Evolutionary conservation across 495 filamentous ascomycete species (phyloP), one percentile per base, ranked within the genome.

Genomic region (Aspergillus incahuasiensis): DNA sequence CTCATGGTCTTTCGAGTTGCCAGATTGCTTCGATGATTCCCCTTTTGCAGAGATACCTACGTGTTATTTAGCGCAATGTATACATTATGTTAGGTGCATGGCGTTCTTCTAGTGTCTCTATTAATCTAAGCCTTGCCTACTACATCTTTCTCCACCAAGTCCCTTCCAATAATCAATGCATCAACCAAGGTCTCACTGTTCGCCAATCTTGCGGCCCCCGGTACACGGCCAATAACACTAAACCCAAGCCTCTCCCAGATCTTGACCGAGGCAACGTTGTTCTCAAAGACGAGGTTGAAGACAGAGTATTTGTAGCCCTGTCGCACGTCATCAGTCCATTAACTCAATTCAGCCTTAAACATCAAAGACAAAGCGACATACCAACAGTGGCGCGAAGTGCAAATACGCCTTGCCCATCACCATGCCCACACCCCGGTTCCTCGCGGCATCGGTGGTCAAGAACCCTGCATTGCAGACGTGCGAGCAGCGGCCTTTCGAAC

Each of bases 221-320:
- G 74, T 20, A 98, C 88, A 3, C 90, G 86, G 3, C 92, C 94
- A 65, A 98, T 92, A 45, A 92, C 84, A 72, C 90, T 91, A 72
- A 98, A 98, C 13, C 94, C 94, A 2, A 98, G 82, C 4, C 83
- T 88, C 67, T 98, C 94, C 94, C 94, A 98, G 63, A 98, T 97
- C 51, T 86, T 86, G 66, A 89, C 88, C 12, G 91, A 96, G 6
- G 90, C 92, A 11, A 91, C 84, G 68, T 98, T 97, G 50, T 92
- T 98, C 71, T 95, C 94, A 72, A 96, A 98, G 15, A 98, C 94
- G 11, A 98, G 85, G 72, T 98, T 97, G 82, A 98, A 98, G 46
- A 98, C 91, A 13, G 88, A 92, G 77, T 97, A 97, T 56, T 86
- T 89, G 74, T 96, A 98, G 38, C 92, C 92, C 75, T 88, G 56